Base-by-base conservation (phyloP, 192 early-diverging fungal species). In the Rhizophlyctis rosea region DNA sequence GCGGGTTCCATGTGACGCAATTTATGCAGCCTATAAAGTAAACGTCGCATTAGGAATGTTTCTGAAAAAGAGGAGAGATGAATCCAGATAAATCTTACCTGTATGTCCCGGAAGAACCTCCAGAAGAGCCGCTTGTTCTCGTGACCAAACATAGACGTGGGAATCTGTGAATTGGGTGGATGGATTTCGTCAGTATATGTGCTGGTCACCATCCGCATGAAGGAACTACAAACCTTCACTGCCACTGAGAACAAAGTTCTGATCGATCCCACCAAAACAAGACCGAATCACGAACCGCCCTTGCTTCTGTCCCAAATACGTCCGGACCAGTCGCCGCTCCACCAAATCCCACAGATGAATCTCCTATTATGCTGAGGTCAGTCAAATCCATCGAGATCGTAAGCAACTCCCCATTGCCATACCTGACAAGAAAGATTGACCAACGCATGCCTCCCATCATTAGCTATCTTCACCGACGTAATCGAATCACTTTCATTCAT, bases 271-370 rank as follows among this genome's bases (percentile, higher is more conserved):
- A 9, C 91, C 96, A 80, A 98, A 93, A 27, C 89, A 87, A 2
- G 90, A 93, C 53, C 96, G 81, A 59, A 98, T 95, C 30, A 96
- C 88, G 69, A 89, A 96, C 5, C 80, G 70, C 0, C 86, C 89
- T 69, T 96, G 94, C 39, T 88, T 89, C 34, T 90, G 89, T 0
- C 94, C 96, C 11, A 72, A 63, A 60, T 90, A 96, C 32, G 86
- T 88, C 24, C 85, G 86, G 5, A 89, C 77, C n/a, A 95, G 71
- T 31, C 74, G 67, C 47, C 74, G 75, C 34, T 88, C 75, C 32
- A 76, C 67, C 25, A 98, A 64, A 62, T 94, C 85, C 93, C 94
- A 98, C 64, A 98, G 70, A 70, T 95, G 91, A 36, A 96, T 87
- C 60, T 90, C 89, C 67, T 92, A 75, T 2, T 53, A 4, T n/a